phyloP scores from a whole-genome alignment of 1,139 yeast genomes.

The Debaryomyces psychrophilus region DNA sequence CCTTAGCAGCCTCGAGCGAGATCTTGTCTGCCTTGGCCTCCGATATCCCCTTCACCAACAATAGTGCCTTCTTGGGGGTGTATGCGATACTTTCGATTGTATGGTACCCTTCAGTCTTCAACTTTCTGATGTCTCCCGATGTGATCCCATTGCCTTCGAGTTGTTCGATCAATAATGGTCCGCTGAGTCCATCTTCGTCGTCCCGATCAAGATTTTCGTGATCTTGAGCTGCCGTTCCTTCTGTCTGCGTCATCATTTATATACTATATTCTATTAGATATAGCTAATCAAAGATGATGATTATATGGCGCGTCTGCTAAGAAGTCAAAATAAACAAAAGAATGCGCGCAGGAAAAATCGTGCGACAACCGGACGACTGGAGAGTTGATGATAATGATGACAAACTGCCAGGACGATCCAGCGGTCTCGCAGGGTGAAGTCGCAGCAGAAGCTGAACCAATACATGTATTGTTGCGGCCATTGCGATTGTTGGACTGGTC shows the following conservation, averaged over 20 bases:
- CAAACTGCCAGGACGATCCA: neutral
- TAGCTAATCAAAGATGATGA: neutral
- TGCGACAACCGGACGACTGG: neutral
- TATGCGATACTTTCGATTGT: constrained; percentile 93
- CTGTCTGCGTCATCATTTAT: constrained; percentile 20
- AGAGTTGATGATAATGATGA: neutral
- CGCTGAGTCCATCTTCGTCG: constrained; percentile 43
- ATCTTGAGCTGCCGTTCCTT: constrained; percentile 17
- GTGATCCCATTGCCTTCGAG: constrained; percentile 86
- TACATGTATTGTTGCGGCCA: too few relatives aligned
- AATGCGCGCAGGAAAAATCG: neutral
- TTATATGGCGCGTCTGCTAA: neutral
- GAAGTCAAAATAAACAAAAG: constrained; percentile 1
- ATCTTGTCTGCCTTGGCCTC: constrained; percentile 94
- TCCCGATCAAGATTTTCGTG: constrained; percentile 20
- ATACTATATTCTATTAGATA: neutral
- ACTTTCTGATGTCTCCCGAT: constrained; percentile 73
- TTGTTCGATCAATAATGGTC: constrained; percentile 50
- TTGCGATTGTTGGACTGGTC: too few relatives aligned
- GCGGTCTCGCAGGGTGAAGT: too few relatives aligned
- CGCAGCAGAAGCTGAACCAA: too few relatives aligned
- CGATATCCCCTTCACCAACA: constrained; percentile 86
- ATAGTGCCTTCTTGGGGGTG: constrained; percentile 75
- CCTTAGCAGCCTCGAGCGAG: constrained; percentile 77
- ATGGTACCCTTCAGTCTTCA: constrained; percentile 81